These are phyloP conservation scores for Penicillium freii DNA, from an alignment of 2,329 filamentous ascomycete genomes.

Conservation along the genomic window DNA sequence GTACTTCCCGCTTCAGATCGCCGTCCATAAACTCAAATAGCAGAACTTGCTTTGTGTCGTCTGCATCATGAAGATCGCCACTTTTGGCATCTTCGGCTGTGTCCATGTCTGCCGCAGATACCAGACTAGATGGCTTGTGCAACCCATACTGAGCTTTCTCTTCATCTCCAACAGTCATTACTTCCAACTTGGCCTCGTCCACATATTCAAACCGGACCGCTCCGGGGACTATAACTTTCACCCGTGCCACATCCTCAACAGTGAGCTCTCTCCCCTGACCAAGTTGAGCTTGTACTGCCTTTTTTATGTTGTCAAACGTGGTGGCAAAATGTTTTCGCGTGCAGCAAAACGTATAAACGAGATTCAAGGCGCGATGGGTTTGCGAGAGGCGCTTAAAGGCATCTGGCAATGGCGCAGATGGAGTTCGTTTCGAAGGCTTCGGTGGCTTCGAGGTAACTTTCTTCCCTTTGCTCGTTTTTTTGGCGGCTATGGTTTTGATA, in stretches of 20 bases:
- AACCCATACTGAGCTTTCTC: constrained; percentile 63
- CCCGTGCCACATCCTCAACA: constrained; percentile 76
- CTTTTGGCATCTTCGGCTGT: constrained; percentile 30
- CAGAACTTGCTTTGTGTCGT: constrained; percentile 63
- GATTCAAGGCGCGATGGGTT: constrained; percentile 79
- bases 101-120: constrained; percentile 17
- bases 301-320: constrained; percentile 83
- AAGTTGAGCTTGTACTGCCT: constrained; percentile 79
- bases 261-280: constrained; percentile 59
- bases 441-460: constrained; percentile 12
- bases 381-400: constrained; percentile 70
- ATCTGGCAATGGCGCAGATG: constrained; percentile 66
- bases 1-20: constrained; percentile 78
- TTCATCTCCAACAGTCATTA: constrained; percentile 62
- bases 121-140: constrained; percentile 49
- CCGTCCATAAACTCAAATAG: constrained; percentile 92
- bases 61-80: constrained; percentile 33
- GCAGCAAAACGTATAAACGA: constrained; percentile 93
- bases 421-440: constrained; percentile 23
- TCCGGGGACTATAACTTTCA: constrained; percentile 73
- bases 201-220: constrained; percentile 83
- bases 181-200: constrained; percentile 76
- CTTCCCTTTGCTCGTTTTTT: constrained; percentile 7
- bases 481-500: not conserved
- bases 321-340: constrained; percentile 89